These are phyloP conservation scores for Globisporangium uncinulatum DNA, from an alignment of 352 stramenopile genomes.

Conservation along the genomic window DNA sequence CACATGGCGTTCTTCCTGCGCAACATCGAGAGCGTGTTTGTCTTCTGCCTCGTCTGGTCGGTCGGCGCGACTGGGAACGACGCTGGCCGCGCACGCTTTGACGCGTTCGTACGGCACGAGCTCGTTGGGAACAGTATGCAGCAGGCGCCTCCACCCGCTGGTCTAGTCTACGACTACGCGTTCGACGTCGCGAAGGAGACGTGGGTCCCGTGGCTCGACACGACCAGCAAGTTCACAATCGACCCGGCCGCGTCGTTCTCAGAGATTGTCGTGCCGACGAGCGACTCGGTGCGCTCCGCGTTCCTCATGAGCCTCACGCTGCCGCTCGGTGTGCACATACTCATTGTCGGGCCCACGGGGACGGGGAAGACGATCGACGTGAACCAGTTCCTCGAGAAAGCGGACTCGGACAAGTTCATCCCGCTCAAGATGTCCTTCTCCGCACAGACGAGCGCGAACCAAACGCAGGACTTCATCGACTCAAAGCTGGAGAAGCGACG, in stretches of 20 bases:
- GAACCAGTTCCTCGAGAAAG: conserved; percentile 87
- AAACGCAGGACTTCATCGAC: conserved; percentile 93
- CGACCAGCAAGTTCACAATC: conserved; percentile 71
- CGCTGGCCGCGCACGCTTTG: conserved; percentile 74
- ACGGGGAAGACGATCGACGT: conserved; percentile 96
- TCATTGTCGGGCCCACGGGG: conserved; percentile 92
- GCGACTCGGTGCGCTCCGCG: conserved; percentile 90
- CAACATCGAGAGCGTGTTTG: conserved; percentile 88
- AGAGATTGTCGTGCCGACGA: conserved; percentile 92
- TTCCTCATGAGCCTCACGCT: conserved; percentile 90
- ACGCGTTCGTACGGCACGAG: conserved; percentile 84
- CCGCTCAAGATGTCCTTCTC: conserved; percentile 92
- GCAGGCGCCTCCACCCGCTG: conserved; percentile 42
- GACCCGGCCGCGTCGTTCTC: conserved; percentile 80
- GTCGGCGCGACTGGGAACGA: conserved; percentile 88
- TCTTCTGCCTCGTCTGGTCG: conserved; percentile 92
- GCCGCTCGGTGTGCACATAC: conserved; percentile 78
- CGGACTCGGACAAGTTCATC: conserved; percentile 87
- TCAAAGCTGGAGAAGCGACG: conserved; percentile 92
- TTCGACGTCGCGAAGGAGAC: conserved; percentile 72
- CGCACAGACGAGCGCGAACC: conserved; percentile 89
- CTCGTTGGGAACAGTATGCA: conserved; percentile 58
- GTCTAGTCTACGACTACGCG: conserved; percentile 90
- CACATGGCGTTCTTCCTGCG: conserved; percentile 55
- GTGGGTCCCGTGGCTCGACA: conserved; percentile 92